Base-by-base conservation (phyloP, 805 yeast genomes). In the Ascoidea asiatica region DNA sequence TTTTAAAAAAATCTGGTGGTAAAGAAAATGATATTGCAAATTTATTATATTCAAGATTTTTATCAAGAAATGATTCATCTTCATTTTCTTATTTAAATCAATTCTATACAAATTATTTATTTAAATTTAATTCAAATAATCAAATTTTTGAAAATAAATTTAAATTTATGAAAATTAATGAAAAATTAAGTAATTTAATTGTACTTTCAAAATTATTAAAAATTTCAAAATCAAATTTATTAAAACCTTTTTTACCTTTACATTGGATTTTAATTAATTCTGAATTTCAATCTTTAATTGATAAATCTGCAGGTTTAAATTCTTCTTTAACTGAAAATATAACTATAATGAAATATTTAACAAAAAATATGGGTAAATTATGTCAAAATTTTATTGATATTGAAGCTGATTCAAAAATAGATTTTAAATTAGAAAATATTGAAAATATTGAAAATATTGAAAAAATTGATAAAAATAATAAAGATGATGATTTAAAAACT, bases 11-110 rank as follows among this genome's bases (percentile, higher is more conserved):
- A 15, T 69, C 78, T 4, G 83, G 86, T 4, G 76, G 76, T 46
- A 79, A 73, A 40, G 75, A 75, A 42, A 70, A 72, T 42, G 73
- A 76, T 0, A 67, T 82, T 0, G 69, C 73, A 45, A 50, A 69
- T 5, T 54, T 78, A 3, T 52, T 80, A 51, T 46, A 40, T 20
- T 73, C 84, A 0, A 58, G 79, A 44, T 62, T 81, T 18, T 43
- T 80, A 2, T 65, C 77, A 1, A 54, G 89, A 44, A 52, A 64
- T 0, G 85, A 79, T 48, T 50, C 4, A 8, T 29, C 35, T 29
- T 29, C 53, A 18, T 21, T 18, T 1, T 45, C 47, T 47, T 62
- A 33, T 35, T 58, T 54, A 49, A 51, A 49, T 52, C 59, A 42
- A 41, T 68, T 7, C 55, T 64, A 19, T 50, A 61, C 0, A 45